Conservation (phyloP, 1,284 basidiomycete species). For the Filobasidium uniguttulatum region DNA sequence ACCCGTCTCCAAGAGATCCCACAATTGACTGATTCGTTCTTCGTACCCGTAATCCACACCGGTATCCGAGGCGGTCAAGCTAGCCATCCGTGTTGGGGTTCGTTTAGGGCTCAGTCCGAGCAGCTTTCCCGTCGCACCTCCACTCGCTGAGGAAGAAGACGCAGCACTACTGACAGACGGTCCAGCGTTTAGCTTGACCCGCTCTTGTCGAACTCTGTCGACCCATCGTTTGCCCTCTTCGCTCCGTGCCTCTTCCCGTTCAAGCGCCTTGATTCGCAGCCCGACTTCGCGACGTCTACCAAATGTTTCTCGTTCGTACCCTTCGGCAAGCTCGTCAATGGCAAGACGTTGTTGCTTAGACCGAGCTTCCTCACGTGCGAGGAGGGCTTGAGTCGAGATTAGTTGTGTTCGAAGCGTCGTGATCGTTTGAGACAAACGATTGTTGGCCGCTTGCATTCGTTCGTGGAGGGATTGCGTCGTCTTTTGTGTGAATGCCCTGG, state of each 20-base stretch:
- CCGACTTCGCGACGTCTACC: constrained; percentile 61
- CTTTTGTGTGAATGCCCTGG: constrained; percentile 71
- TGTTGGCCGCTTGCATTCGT: constrained; percentile 44
- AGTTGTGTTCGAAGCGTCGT: constrained; percentile 44
- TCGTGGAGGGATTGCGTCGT: constrained; percentile 56
- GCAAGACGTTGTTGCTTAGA: constrained; percentile 45
- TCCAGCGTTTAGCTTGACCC: constrained; percentile 19
- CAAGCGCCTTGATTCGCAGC: constrained; percentile 52
- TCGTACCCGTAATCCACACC: constrained; percentile 10
- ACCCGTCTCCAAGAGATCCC: constrained; percentile 16
- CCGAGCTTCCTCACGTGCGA: constrained; percentile 40
- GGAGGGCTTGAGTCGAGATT: constrained; percentile 40
- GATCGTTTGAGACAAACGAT: constrained; percentile 51
- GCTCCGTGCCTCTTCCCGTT: constrained; percentile 48
- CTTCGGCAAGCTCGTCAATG: constrained; percentile 58
- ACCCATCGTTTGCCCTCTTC: constrained; percentile 29
- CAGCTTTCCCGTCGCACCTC: too few species aligned
- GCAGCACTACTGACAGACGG: constrained; percentile 21
- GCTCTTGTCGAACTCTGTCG: constrained; percentile 24
- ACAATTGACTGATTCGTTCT: constrained; percentile 8
- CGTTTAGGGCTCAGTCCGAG: constrained; percentile 2
- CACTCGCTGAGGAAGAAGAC: not conserved
- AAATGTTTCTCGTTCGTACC: constrained; percentile 57
- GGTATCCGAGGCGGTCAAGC: constrained; percentile 8
- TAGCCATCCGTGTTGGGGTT: constrained; percentile 1